These are phyloP conservation scores for Zalaria sp. DNA, from an alignment of 2,329 filamentous ascomycete species.

Conservation along the genomic window DNA sequence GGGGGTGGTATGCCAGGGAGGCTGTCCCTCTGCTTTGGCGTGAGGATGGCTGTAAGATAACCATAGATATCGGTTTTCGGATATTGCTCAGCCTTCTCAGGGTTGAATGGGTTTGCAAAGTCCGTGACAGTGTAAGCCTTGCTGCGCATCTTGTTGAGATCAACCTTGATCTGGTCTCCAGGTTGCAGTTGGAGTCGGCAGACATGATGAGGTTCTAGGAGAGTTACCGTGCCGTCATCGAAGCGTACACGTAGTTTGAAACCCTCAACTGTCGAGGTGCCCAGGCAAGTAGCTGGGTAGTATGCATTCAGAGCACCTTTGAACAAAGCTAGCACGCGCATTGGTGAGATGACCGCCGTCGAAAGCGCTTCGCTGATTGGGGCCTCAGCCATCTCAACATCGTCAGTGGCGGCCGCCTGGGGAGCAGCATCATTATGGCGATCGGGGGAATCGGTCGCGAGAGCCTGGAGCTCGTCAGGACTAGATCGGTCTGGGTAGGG, in stretches of 20 bases:
- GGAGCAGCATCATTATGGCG: neutral
- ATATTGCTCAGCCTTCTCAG: conserved; percentile 14
- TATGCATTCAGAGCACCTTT: conserved; percentile 36
- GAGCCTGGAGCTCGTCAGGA: neutral
- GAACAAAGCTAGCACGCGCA: conserved; percentile 45
- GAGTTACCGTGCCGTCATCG: conserved; percentile 30
- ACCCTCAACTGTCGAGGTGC: conserved; percentile 23
- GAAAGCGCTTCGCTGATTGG: neutral
- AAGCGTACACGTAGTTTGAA: conserved; percentile 32
- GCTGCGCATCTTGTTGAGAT: conserved; percentile 28
- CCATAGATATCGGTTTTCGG: conserved; percentile 28
- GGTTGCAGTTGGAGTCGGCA: conserved; percentile 26
- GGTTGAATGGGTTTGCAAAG: conserved; percentile 23
- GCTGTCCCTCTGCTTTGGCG: conserved; percentile 25
- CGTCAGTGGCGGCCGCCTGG: neutral
- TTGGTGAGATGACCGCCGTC: conserved; percentile 22
- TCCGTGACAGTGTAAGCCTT: conserved; percentile 28
- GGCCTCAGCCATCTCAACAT: neutral
- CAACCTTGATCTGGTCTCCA: conserved; percentile 34
- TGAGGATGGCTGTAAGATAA: conserved; percentile 25
- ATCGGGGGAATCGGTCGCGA: neutral
- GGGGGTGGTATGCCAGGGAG: conserved; percentile 7
- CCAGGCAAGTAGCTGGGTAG: conserved; percentile 46
- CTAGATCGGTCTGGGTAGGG: neutral
- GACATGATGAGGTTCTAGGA: conserved; percentile 25